Evolutionary conservation across 2,329 filamentous ascomycete genomes (phyloP).

Genomic region (Calonectria pseudoturangicola): DNA sequence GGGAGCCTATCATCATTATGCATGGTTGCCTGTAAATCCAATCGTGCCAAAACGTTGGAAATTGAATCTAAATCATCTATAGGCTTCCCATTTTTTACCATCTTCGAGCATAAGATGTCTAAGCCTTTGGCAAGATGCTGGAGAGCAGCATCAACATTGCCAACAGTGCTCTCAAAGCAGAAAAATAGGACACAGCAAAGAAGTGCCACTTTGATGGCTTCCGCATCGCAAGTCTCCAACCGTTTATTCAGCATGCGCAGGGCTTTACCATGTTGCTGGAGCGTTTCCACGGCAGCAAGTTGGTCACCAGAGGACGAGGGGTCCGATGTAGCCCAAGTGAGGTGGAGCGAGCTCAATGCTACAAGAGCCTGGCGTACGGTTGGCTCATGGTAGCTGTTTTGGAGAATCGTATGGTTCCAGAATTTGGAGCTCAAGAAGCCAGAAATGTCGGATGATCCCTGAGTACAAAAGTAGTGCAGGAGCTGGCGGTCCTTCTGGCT

Average conservation of each 20-base stretch:
- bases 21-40: constrained; percentile 46
- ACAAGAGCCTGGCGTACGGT: constrained; percentile 35
- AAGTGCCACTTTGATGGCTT: constrained; percentile 21
- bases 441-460: constrained; percentile 34
- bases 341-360: constrained; percentile 34
- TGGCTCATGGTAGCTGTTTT: constrained; percentile 34
- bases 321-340: constrained; percentile 26
- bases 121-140: constrained; percentile 27
- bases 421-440: constrained; percentile 32
- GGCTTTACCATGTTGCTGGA: constrained; percentile 26
- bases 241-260: constrained; percentile 31
- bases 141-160: constrained; percentile 28
- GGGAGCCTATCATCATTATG: constrained; percentile 45
- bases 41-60: constrained; percentile 24
- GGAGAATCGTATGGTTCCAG: constrained; percentile 35
- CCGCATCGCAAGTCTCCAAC: not conserved
- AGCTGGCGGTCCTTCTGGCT: constrained; percentile 39
- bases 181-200: constrained; percentile 37
- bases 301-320: not conserved
- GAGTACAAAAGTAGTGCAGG: constrained; percentile 36
- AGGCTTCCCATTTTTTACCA: not conserved
- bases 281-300: constrained; percentile 9
- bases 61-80: constrained; percentile 30
- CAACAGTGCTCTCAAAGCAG: constrained; percentile 34
- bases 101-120: constrained; percentile 16